Percentiles rank a stretch among this genome's conserved stretches.
Conservation (phyloP, 2,329 filamentous ascomycete genomes). For the Botrytis aclada region DNA sequence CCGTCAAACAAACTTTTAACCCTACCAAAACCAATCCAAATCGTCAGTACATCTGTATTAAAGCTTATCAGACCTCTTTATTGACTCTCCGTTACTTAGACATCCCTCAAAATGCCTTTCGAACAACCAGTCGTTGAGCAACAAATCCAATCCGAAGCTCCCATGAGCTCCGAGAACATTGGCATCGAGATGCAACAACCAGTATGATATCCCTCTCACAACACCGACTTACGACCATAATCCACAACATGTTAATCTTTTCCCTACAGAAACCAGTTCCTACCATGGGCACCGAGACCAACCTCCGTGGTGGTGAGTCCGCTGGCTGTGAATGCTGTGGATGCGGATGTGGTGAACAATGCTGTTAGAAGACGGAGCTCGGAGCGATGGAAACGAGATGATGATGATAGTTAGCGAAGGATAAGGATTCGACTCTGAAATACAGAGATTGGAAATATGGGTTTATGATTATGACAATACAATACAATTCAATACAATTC, state of each 20-base stretch:
- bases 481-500: background rate
- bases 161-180: conserved; percentile 29
- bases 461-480: conserved; percentile 4
- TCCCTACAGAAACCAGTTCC: conserved; percentile 23
- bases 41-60: background rate
- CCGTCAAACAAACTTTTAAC: background rate
- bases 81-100: background rate
- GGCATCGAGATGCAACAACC: conserved; percentile 32
- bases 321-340: conserved; percentile 22
- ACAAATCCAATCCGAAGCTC: conserved; percentile 33
- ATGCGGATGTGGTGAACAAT: conserved; percentile 23
- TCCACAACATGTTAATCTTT: conserved; percentile 7
- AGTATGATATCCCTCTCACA: conserved; percentile 24
- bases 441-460: background rate
- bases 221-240: background rate
- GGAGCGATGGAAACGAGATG: background rate
- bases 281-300: conserved; percentile 20
- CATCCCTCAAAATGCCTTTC: conserved; percentile 31
- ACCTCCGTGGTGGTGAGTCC: conserved; percentile 24
- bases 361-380: conserved; percentile 16
- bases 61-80: background rate
- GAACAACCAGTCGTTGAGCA: conserved; percentile 31
- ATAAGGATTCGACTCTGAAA: conserved; percentile 9
- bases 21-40: background rate
- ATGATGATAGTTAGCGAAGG: background rate